Evolutionary conservation across 2,329 filamentous ascomycete species (phyloP), one percentile per base, ranked within the genome.

Genomic region (Botrytis elliptica): DNA sequence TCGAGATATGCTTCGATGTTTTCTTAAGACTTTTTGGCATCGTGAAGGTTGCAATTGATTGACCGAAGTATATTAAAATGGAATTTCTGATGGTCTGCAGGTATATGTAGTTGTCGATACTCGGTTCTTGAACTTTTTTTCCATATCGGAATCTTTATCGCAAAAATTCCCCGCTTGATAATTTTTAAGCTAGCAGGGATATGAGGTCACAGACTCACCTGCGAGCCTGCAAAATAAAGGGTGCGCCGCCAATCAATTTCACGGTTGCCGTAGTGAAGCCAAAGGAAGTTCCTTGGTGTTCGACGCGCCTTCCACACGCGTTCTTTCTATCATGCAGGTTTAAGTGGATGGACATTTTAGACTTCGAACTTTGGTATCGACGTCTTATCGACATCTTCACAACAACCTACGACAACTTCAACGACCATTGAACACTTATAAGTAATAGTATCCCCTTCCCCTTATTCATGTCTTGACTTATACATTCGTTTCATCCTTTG

Each of bases 1-100:
- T 97, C 49, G 90, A 86, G 77, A 98, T 95, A 77, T 94, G 90
- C 85, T 98, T 98, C 76, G 92, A 89, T 33, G 96, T 92, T 82
- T 98, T 98, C 76, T 89, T 85, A 10, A 98, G 84, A 63, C 91
- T 89, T 81, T 90, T 92, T 22, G 93, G 88, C 94, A 97, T 97
- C 42, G 33, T 62, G 71, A 44, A 57, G 22, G 18, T 65, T 29
- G 42, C 18, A 12, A 12, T 20, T 25, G 52, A 55, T 63, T 29
- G 44, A 65, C 33, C 36, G 20, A 55, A 29, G 40, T 18, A 16
- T 55, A n/a, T n/a, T 55, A 14, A 20, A 20, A 44, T 49, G 36
- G 6, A 40, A 7, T 40, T 52, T 33, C 38, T 40, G 18, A 36
- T 16, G 22, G 9, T 33, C 40, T 42, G 38, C 5, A 55, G 12